Evolutionary conservation across 306 rosid species (phyloP).

Genomic region (Cicer yamashitae): DNA sequence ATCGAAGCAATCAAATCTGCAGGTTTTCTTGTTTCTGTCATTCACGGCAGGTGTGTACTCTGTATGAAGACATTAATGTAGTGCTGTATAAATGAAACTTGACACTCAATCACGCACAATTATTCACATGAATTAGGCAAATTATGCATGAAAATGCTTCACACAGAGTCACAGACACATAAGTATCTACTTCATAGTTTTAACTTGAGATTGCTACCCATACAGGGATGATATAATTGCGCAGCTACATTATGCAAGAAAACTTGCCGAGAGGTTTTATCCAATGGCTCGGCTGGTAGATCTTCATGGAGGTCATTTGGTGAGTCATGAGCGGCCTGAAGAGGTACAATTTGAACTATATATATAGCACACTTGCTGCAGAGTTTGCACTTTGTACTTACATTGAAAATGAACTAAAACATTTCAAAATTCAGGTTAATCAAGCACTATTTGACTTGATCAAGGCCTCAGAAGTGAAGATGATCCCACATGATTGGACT

Average conservation of each 20-base stretch:
- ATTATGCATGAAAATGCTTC: conserved; percentile 39
- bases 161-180: background rate
- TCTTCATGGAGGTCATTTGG: conserved; percentile 95
- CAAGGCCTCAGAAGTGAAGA: conserved; percentile 67
- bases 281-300: conserved; percentile 93
- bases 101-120: conserved; percentile 7
- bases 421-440: conserved; percentile 70
- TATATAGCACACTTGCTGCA: background rate
- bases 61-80: conserved; percentile 14
- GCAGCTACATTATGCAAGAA: conserved; percentile 73
- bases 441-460: conserved; percentile 80
- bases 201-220: conserved; percentile 35
- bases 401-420: conserved; percentile 35
- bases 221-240: conserved; percentile 90
- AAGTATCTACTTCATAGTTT: conserved; percentile 18
- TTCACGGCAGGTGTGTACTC: conserved; percentile 82
- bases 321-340: conserved; percentile 86
- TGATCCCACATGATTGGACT: conserved; percentile 78
- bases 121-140: conserved; percentile 19
- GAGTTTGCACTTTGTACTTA: conserved; percentile 27
- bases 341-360: conserved; percentile 63
- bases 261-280: conserved; percentile 78
- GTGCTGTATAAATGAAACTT: conserved; percentile 19
- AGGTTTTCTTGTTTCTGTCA: conserved; percentile 82
- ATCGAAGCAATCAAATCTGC: conserved; percentile 72